Conservation (phyloP, 2,329 filamentous ascomycete species). For the Sclerotinia minor region DNA sequence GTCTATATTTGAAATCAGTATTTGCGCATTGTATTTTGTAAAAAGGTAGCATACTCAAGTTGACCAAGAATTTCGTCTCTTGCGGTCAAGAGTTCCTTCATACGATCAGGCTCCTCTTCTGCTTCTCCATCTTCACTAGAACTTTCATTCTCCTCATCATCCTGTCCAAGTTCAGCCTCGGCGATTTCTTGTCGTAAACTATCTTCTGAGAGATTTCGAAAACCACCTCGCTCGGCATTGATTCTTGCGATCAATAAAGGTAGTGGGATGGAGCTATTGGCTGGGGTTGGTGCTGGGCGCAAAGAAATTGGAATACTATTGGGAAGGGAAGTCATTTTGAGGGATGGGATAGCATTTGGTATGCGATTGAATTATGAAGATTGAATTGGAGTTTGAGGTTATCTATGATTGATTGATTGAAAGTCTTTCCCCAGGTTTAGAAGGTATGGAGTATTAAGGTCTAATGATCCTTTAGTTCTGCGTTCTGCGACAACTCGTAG, state of each 20-base stretch:
- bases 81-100: slow-evolving; percentile 46
- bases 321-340: slow-evolving; percentile 42
- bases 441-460: not conserved
- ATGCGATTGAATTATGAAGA: too few species aligned
- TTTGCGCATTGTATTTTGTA: not conserved
- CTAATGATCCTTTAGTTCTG: not conserved
- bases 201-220: slow-evolving; percentile 75
- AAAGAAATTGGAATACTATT: slow-evolving; percentile 57
- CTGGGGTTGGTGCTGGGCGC: slow-evolving; percentile 58
- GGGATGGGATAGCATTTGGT: not conserved
- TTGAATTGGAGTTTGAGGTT: not conserved
- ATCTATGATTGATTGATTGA: not conserved
- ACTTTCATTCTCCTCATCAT: slow-evolving; percentile 44
- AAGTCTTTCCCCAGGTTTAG: not conserved
- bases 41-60: slow-evolving; percentile 52
- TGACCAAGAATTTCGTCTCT: slow-evolving; percentile 58
- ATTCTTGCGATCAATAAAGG: slow-evolving; percentile 76
- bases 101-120: slow-evolving; percentile 45
- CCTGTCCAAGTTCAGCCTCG: slow-evolving; percentile 41
- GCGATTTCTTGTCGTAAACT: slow-evolving; percentile 68
- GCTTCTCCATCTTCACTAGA: slow-evolving; percentile 52
- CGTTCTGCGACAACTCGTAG: too few species aligned
- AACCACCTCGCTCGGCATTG: slow-evolving; percentile 75
- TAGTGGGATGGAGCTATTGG: slow-evolving; percentile 61
- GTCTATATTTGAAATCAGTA: slow-evolving; percentile 35